A percentile compares a stretch with the other conserved stretches of the same genome.
Evolutionary conservation across 2,329 filamentous ascomycete genomes (phyloP).

Genomic region (Leptographium lundbergii): DNA sequence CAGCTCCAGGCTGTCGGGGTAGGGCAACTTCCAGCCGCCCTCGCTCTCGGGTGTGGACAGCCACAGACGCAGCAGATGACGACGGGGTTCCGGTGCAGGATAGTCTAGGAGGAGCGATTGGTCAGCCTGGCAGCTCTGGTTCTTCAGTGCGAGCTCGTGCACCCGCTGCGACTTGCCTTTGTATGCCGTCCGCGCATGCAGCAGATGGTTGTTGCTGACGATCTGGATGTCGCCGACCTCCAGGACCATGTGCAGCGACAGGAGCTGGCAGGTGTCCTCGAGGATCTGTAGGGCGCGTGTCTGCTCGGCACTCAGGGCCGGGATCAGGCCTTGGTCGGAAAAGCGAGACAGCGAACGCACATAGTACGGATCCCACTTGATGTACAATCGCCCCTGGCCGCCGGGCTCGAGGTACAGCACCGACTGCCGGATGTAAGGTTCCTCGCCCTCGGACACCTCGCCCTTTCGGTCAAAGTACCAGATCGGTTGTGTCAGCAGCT

Average conservation of each 20-base stretch:
- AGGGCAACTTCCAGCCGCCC: conserved; percentile 76
- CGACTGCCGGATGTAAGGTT: conserved; percentile 58
- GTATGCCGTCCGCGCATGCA: conserved; percentile 75
- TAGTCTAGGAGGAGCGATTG: conserved; percentile 23
- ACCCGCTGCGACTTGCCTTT: conserved; percentile 27
- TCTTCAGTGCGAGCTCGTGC: neutral
- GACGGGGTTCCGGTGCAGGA: conserved; percentile 52
- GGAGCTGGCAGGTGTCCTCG: conserved; percentile 61
- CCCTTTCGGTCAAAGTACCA: conserved; percentile 94
- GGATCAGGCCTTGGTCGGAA: conserved; percentile 59
- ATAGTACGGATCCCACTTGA: conserved; percentile 87
- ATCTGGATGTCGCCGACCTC: conserved; percentile 86
- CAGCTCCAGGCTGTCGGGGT: conserved; percentile 68
- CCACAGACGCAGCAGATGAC: conserved; percentile 78
- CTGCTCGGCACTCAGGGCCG: conserved; percentile 57
- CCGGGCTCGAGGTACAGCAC: conserved; percentile 68
- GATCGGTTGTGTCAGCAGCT: conserved; percentile 60
- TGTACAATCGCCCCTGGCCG: conserved; percentile 55
- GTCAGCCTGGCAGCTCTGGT: neutral
- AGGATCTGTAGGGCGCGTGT: conserved; percentile 53
- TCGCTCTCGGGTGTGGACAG: conserved; percentile 68
- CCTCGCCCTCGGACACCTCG: conserved; percentile 60
- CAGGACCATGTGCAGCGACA: conserved; percentile 73
- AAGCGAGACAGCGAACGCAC: conserved; percentile 65
- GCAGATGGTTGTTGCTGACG: conserved; percentile 63